A percentile compares a stretch with the other conserved stretches of the same genome.
Evolutionary conservation across 345 rosid species (phyloP).

Genomic region (Salix dunnii): DNA sequence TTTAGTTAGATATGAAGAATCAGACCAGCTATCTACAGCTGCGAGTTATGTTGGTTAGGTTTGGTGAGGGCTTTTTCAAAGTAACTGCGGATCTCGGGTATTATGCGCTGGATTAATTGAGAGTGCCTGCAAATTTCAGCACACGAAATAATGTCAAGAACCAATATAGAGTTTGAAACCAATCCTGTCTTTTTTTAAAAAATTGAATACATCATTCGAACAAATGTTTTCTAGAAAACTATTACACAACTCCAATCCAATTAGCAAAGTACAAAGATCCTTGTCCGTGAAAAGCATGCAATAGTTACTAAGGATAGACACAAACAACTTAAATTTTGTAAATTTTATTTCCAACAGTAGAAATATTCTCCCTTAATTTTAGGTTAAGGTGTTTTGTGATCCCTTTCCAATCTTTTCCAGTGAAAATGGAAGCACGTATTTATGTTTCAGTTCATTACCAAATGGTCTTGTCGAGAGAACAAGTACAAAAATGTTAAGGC

Average conservation of each 20-base stretch:
- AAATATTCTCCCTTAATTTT: background rate
- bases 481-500: slow-evolving; percentile 10
- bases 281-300: background rate
- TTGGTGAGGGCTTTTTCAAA: slow-evolving; percentile 67
- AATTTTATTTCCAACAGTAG: background rate
- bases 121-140: slow-evolving; percentile 40
- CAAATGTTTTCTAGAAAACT: background rate
- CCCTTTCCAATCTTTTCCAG: background rate
- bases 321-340: background rate
- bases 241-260: background rate
- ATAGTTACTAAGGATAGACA: background rate
- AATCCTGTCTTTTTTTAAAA: background rate
- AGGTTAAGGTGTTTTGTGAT: background rate
- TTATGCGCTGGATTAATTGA: slow-evolving; percentile 62
- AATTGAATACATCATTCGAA: background rate
- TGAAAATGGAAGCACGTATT: background rate
- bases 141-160: background rate
- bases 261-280: background rate
- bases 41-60: slow-evolving; percentile 53
- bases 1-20: slow-evolving; percentile 38
- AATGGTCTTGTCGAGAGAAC: background rate
- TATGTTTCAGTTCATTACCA: background rate
- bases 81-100: slow-evolving; percentile 77
- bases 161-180: background rate
- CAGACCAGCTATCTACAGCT: slow-evolving; percentile 46